These are phyloP conservation scores for Syncephalastrum sp. DNA, from an alignment of 371 early-diverging fungal species.

Conservation along the genomic window DNA sequence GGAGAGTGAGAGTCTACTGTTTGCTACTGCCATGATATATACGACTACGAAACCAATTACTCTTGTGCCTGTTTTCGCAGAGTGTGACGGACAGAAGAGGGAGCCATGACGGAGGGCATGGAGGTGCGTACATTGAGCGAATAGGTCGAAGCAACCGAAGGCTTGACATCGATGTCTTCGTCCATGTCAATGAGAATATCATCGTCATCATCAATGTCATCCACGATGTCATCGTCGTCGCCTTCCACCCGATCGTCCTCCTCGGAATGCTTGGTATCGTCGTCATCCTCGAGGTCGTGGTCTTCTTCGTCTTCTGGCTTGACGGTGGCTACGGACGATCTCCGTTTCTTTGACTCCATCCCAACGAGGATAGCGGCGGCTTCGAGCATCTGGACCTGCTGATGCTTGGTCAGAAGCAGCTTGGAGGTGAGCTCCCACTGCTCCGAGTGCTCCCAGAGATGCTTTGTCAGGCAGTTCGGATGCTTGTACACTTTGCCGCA, in stretches of 20 bases:
- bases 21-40: too few relatives aligned
- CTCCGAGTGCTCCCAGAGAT: conserved; percentile 73
- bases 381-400: conserved; percentile 69
- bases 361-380: conserved; percentile 58
- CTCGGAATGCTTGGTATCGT: conserved; percentile 5
- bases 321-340: not conserved
- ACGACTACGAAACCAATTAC: too few relatives aligned
- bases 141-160: too few relatives aligned
- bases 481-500: conserved; percentile 63
- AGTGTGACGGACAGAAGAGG: too few relatives aligned
- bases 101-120: too few relatives aligned
- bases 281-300: conserved; percentile 1
- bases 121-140: too few relatives aligned
- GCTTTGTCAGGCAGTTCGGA: conserved; percentile 63
- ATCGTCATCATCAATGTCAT: conserved; percentile 5
- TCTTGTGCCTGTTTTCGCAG: too few relatives aligned
- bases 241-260: not conserved
- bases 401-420: conserved; percentile 68
- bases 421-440: conserved; percentile 67
- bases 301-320: conserved; percentile 1
- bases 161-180: not conserved
- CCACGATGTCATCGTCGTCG: not conserved
- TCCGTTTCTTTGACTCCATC: conserved; percentile 23
- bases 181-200: conserved; percentile 3
- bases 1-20: too few relatives aligned